Evolutionary conservation across 352 stramenopile genomes (phyloP).

Genomic region (Phytophthora colocasiae): DNA sequence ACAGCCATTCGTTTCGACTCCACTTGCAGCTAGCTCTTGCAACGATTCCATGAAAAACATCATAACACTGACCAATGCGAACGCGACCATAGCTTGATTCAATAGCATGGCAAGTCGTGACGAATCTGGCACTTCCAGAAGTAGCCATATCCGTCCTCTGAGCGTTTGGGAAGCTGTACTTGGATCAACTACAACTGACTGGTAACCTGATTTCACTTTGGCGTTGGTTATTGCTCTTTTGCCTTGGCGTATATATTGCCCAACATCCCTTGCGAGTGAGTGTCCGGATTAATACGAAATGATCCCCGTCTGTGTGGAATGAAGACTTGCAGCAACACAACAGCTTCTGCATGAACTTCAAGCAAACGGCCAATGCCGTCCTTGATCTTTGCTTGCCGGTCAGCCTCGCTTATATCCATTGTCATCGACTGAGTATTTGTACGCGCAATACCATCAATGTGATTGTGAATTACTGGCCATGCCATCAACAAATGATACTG

Average conservation of each 20-base stretch:
- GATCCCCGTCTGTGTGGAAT: slow-evolving; percentile 58
- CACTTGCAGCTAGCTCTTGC: slow-evolving; percentile 62
- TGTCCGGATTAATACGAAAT: background rate
- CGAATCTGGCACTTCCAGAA: slow-evolving; percentile 70
- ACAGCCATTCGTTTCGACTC: slow-evolving; percentile 52
- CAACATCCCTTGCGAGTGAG: slow-evolving; percentile 39
- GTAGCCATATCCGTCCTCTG: slow-evolving; percentile 58
- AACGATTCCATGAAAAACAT: slow-evolving; percentile 79
- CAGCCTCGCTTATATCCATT: slow-evolving; percentile 39
- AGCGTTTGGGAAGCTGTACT: slow-evolving; percentile 33
- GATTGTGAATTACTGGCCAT: slow-evolving; percentile 56
- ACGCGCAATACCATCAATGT: slow-evolving; percentile 45
- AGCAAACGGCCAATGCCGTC: slow-evolving; percentile 49
- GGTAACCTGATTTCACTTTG: slow-evolving; percentile 30
- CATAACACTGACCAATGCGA: slow-evolving; percentile 68
- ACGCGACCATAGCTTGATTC: slow-evolving; percentile 65
- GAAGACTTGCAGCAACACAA: slow-evolving; percentile 50
- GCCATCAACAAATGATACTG: slow-evolving; percentile 64
- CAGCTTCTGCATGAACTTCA: slow-evolving; percentile 47
- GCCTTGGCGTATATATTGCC: slow-evolving; percentile 58
- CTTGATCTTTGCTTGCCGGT: slow-evolving; percentile 54
- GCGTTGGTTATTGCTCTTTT: slow-evolving; percentile 38
- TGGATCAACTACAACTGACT: slow-evolving; percentile 23
- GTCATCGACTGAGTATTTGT: slow-evolving; percentile 28
- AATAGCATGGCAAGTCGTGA: slow-evolving; percentile 50